Conservation (phyloP, 352 stramenopile species). For the Blastocystis sp. region DNA sequence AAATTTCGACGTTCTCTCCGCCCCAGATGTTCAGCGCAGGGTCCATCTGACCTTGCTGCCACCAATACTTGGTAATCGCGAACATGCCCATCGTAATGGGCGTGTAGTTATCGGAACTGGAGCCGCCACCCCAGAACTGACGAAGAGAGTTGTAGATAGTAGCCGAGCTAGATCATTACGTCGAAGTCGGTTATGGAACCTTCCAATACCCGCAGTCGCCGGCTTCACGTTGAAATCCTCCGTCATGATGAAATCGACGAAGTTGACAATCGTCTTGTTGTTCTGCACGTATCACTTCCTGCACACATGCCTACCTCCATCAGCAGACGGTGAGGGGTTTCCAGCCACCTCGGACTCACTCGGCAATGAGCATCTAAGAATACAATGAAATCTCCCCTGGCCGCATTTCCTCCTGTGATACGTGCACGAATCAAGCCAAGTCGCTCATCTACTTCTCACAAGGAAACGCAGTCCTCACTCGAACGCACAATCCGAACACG, state of each 20-base stretch:
- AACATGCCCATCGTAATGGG: conserved; percentile 70
- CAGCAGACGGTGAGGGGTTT: conserved; percentile 49
- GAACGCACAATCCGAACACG: conserved; percentile 63
- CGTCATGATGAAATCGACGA: conserved; percentile 60
- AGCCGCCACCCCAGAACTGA: conserved; percentile 68
- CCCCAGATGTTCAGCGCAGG: conserved; percentile 47
- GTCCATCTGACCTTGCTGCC: conserved; percentile 64
- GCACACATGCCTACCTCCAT: conserved; percentile 21
- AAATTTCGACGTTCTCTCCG: conserved; percentile 69
- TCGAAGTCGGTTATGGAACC: neutral
- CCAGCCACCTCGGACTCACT: conserved; percentile 55
- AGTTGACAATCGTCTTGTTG: conserved; percentile 53
- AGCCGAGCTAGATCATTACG: conserved; percentile 20
- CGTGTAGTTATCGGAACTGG: conserved; percentile 21
- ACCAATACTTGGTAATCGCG: conserved; percentile 69
- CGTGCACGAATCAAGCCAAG: conserved; percentile 64
- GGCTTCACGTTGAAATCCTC: conserved; percentile 61
- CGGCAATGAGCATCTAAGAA: conserved; percentile 68
- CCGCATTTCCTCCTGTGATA: conserved; percentile 62
- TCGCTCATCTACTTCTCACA: conserved; percentile 21
- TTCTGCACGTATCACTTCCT: neutral
- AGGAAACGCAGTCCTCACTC: neutral
- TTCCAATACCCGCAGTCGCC: conserved; percentile 24
- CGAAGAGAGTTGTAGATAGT: conserved; percentile 51
- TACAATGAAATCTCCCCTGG: conserved; percentile 45